Conservation (phyloP, 148 eudicot species). For the Simmondsia chinensis region DNA sequence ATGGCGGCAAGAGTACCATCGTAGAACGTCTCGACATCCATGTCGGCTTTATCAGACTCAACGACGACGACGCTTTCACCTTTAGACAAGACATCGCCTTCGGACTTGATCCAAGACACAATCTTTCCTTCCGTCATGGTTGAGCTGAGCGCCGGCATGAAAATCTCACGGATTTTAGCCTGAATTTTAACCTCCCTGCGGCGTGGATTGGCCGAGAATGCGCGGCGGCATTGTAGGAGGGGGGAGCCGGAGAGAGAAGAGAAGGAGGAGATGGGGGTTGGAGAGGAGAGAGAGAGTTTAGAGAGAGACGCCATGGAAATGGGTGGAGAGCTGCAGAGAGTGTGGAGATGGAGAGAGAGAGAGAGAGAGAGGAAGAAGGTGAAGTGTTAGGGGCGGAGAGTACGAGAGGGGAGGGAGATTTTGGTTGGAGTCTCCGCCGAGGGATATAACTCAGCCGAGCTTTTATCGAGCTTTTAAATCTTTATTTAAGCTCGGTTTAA, state of each 20-base stretch:
- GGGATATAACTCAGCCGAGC: too few species aligned
- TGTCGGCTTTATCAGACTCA: conserved; percentile 89
- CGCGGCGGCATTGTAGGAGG: conserved; percentile 17
- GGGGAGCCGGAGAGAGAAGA: conserved; percentile 29
- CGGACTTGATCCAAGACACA: conserved; percentile 82
- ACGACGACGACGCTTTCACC: conserved; percentile 89
- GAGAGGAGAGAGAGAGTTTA: conserved; percentile 14
- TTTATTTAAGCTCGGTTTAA: too few species aligned
- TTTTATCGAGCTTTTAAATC: too few species aligned
- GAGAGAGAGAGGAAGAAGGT: neutral
- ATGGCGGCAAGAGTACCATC: conserved; percentile 83
- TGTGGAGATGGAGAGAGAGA: conserved; percentile 8
- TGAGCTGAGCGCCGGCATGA: conserved; percentile 95
- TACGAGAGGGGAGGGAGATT: neutral
- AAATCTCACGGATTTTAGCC: conserved; percentile 86
- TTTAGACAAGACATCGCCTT: conserved; percentile 65
- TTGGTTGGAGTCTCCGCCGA: too few species aligned
- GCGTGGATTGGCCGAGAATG: conserved; percentile 12
- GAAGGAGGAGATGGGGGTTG: conserved; percentile 23
- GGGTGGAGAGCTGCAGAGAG: too few species aligned
- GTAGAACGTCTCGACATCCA: conserved; percentile 93
- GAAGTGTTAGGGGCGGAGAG: neutral
- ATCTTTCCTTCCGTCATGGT: conserved; percentile 97
- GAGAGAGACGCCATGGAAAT: conserved; percentile 50
- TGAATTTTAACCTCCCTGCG: conserved; percentile 8